Base-by-base conservation (phyloP, 805 yeast species). In the Deakozyma indianensis region DNA sequence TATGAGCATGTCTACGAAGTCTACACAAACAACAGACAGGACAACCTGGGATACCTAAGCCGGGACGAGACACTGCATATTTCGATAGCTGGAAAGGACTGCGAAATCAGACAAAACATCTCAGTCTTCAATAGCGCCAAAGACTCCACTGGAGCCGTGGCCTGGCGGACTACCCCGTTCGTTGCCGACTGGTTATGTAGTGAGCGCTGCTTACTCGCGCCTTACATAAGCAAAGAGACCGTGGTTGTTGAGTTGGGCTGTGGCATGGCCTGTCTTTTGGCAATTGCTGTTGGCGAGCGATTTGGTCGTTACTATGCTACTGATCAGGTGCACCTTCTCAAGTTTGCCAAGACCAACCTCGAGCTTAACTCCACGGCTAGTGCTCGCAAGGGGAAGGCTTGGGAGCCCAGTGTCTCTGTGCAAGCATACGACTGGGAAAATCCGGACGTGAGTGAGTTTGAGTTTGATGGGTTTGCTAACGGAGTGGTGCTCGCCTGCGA, bases 111-210 rank as follows among this genome's bases (percentile, higher is more conserved):
- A 20, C 38, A 32, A n/a, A 32, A 32, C 18, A 32, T 32, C 5
- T 32, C 38, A 7, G 38, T 32, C 38, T n/a, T 32, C 38, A 32
- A 32, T n/a, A 11, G 20, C 5, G 38, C 11, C 7, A 14, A 20
- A 23, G 45, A 51, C 23, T 45, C 53, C 14, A 55, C 58, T 1
- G 58, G 58, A 11, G 56, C 51, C 1, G 46, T 54, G 40, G 56
- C 53, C 9, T 55, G 58, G 58, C 35, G 44, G 16, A 22, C 49
- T 15, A 51, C 55, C 14, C 52, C 50, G 15, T 23, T 23, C 23
- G 48, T 54, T 18, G 50, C 50, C 1, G 27, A 41, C 3, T 52
- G 49, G 50, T 22, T 49, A 14, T 27, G 15, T 11, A 23, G n/a
- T 2, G 40, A 46, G 2, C 4, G 23, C 3, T 16, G 27, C 9